Conservation (phyloP, 2,329 filamentous ascomycete species). For the Ophiognomonia clavigignenti-juglandacearum region DNA sequence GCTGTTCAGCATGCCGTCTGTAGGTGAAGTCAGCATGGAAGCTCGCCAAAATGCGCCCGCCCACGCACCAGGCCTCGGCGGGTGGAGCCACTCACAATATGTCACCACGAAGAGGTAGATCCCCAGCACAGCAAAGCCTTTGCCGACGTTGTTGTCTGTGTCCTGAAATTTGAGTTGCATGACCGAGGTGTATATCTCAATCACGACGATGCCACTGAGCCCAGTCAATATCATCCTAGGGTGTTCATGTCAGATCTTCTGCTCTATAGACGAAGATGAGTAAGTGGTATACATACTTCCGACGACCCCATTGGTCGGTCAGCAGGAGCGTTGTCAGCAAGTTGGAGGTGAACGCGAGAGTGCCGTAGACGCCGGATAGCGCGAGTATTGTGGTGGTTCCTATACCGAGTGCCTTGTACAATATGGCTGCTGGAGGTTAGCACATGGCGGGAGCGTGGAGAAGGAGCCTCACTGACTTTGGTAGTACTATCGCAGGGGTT, state of each 20-base stretch:
- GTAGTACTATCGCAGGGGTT: constrained; percentile 9
- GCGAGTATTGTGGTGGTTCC: constrained; percentile 44
- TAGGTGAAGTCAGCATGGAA: too few relatives aligned
- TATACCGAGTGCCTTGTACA: constrained; percentile 52
- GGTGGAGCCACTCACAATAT: constrained; percentile 38
- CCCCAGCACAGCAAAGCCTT: constrained; percentile 54
- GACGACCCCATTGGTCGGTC: constrained; percentile 53
- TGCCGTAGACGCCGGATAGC: constrained; percentile 50
- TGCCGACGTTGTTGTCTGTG: constrained; percentile 48
- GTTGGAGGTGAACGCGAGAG: constrained; percentile 46
- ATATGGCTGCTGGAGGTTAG: constrained; percentile 32
- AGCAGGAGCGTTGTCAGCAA: constrained; percentile 45
- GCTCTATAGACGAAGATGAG: too few relatives aligned
- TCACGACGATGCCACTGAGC: constrained; percentile 44
- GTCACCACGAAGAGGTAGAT: constrained; percentile 54
- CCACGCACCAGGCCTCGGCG: too few relatives aligned
- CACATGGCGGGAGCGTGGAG: neutral
- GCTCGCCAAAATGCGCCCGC: too few relatives aligned
- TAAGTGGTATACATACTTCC: constrained; percentile 33
- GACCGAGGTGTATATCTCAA: constrained; percentile 54
- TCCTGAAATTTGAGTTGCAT: constrained; percentile 55
- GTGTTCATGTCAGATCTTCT: too few relatives aligned
- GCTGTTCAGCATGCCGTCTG: constrained; percentile 47
- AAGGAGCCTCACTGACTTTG: constrained; percentile 10
- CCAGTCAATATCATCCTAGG: constrained; percentile 54